Evolutionary conservation across 2,329 filamentous ascomycete species (phyloP).

Genomic region (Escovopsis weberi): DNA sequence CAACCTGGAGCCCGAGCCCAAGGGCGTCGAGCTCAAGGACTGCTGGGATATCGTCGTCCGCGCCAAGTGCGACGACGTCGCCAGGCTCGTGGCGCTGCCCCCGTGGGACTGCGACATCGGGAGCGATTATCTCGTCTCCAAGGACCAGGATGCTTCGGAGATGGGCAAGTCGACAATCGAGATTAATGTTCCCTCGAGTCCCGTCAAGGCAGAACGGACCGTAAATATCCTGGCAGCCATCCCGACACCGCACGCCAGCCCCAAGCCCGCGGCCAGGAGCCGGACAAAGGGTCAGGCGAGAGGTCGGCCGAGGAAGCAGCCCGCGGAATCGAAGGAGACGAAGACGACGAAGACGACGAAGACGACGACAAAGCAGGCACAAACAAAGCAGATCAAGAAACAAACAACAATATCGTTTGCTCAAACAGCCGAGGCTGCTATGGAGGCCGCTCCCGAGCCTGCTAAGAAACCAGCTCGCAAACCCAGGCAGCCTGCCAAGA

Average conservation of each 20-base stretch:
- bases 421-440: conserved; percentile 7
- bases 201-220: conserved; percentile 19
- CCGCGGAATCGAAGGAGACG: no score
- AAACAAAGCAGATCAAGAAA: conserved; percentile 21
- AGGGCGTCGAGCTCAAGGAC: conserved; percentile 72
- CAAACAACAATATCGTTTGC: conserved; percentile 37
- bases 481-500: conserved; percentile 19
- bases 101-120: conserved; percentile 42
- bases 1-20: conserved; percentile 75
- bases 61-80: conserved; percentile 79
- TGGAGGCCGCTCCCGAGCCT: conserved; percentile 8
- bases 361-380: no score
- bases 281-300: conserved; percentile 1
- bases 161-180: conserved; percentile 23
- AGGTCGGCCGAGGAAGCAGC: no score
- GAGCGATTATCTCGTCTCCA: conserved; percentile 32
- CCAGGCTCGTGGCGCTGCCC: conserved; percentile 51
- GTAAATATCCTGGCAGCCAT: conserved; percentile 32
- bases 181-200: conserved; percentile 14
- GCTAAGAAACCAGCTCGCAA: conserved; percentile 19
- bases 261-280: conserved; percentile 28
- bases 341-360: no score
- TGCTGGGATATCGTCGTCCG: conserved; percentile 87
- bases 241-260: conserved; percentile 43
- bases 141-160: conserved; percentile 27